Base-by-base conservation (phyloP, 768 basidiomycete species). In the Artomyces pyxidatus region DNA sequence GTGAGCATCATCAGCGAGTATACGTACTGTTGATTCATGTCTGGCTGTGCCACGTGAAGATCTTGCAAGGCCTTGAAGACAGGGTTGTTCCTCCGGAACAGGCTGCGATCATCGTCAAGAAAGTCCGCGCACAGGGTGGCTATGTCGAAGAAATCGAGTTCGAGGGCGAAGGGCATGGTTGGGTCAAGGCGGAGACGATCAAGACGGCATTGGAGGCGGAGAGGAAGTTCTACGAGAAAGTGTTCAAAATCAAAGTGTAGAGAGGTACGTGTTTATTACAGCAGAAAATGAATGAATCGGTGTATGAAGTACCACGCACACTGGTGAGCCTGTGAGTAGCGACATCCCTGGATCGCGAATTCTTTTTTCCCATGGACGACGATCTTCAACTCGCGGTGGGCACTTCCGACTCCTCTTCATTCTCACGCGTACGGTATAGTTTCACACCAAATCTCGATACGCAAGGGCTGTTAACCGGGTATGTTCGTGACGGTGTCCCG, bases 31-130 rank as follows among this genome's bases (percentile, higher is more conserved):
- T n/a, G 29, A 2, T 14, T 1, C 16, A 14, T 22, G 3, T 16
- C 8, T 37, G 22, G 38, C 11, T 30, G 21, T 23, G 32, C 28
- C 41, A 41, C 39, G 12, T 26, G 22, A 47, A 86, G 85, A 75
- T 86, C 19, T 64, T 87, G n/a, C 85, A 88, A 66, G 85, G 85
- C 7, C 67, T 73, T 1, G 61, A 70, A 1, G 83, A 86, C 61
- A 67, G 64, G 51, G 72, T 86, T 27, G 88, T 89, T 0, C 85
- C 79, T 0, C 82, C 80, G 3, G 72, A 69, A 16, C 86, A 89
- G 58, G 75, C 85, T 0, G 71, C 77, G 48, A 60, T 61, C 11
- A 83, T 87, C 43, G 74, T 78, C 32, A 67, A 78, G 12, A 71
- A 64, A 48, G 76, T 85, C 53, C 65, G 70, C 45, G 65, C 68